Evolutionary conservation across 2,329 filamentous ascomycete genomes (phyloP).

Genomic region (Verticillium zaregamsianum): DNA sequence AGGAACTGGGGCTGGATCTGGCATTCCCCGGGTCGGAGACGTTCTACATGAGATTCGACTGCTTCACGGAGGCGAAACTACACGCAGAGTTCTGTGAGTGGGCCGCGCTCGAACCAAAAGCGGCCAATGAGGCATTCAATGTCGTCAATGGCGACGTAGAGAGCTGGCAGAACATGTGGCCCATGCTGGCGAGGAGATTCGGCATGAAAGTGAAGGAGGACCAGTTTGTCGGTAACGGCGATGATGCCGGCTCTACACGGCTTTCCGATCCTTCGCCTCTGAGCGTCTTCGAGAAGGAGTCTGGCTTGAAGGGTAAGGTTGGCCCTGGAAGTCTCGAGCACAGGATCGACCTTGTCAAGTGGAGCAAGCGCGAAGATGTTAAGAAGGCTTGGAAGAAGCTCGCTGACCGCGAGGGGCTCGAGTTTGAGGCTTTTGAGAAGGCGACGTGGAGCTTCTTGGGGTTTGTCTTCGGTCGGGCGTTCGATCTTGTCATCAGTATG

Average conservation of each 20-base stretch:
- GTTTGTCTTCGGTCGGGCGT: conserved; percentile 38
- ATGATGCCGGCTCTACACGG: conserved; percentile 12
- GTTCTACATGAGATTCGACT: conserved; percentile 29
- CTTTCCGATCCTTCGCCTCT: conserved; percentile 23
- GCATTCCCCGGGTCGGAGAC: conserved; percentile 26
- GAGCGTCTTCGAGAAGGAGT: conserved; percentile 19
- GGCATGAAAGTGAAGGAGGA: conserved; percentile 24
- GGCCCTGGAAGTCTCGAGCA: conserved; percentile 25
- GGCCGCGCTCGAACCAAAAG: conserved; percentile 21
- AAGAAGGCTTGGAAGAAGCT: conserved; percentile 32
- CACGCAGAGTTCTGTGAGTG: conserved; percentile 32
- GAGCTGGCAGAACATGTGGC: conserved; percentile 38
- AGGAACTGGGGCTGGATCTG: conserved; percentile 26
- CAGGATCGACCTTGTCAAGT: conserved; percentile 34
- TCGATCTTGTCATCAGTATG: conserved; percentile 33
- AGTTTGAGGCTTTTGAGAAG: conserved; percentile 31
- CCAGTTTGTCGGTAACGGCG: conserved; percentile 18
- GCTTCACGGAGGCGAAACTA: conserved; percentile 24
- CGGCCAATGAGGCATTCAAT: conserved; percentile 36
- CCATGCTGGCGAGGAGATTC: conserved; percentile 30
- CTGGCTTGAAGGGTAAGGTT: conserved; percentile 20
- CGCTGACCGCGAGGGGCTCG: conserved; percentile 29
- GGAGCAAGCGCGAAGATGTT: conserved; percentile 32
- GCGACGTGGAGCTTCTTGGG: conserved; percentile 37
- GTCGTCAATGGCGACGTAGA: conserved; percentile 35